Conservation (phyloP, 495 filamentous ascomycete species). For the Hypoxylon crocopeplum region DNA sequence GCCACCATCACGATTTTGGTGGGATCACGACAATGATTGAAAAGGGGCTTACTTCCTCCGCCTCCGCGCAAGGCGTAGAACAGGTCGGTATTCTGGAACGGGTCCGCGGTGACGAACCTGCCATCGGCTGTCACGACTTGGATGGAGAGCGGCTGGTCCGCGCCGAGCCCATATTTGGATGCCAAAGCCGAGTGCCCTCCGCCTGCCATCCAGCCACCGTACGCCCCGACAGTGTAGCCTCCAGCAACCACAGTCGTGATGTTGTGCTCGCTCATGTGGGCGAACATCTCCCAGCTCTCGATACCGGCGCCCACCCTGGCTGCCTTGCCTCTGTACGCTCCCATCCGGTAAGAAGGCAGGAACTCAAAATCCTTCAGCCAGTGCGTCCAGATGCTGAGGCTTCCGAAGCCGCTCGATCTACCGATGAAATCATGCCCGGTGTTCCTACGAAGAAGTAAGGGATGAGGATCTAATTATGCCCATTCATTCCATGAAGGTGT, state of each 20-base stretch:
- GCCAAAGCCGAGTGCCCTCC: constrained; percentile 57
- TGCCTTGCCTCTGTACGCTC: constrained; percentile 50
- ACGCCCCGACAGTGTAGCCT: constrained; percentile 55
- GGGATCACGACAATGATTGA: neutral
- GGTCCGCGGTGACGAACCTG: constrained; percentile 57
- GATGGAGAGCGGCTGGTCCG: constrained; percentile 60
- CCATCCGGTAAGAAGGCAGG: constrained; percentile 44
- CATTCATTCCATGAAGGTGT: neutral
- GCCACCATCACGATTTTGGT: neutral
- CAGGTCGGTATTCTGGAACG: constrained; percentile 58
- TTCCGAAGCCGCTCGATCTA: constrained; percentile 58
- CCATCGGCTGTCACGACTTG: constrained; percentile 66
- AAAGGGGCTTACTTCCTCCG: constrained; percentile 52
- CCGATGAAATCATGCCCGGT: constrained; percentile 73
- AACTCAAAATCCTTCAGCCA: constrained; percentile 53
- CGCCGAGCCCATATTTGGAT: constrained; percentile 55
- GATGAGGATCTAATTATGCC: constrained; percentile 37
- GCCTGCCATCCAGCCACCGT: constrained; percentile 59
- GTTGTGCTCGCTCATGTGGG: constrained; percentile 43
- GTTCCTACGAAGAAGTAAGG: constrained; percentile 62
- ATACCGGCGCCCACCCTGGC: constrained; percentile 55
- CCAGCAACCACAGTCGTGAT: constrained; percentile 55
- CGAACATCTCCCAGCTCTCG: constrained; percentile 53
- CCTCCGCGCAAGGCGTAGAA: constrained; percentile 70
- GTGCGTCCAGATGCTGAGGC: constrained; percentile 67